Evolutionary conservation across 257 asterid genomes (phyloP), one percentile per base, ranked within the genome.

Genomic region (Solanum gandarillasii): DNA sequence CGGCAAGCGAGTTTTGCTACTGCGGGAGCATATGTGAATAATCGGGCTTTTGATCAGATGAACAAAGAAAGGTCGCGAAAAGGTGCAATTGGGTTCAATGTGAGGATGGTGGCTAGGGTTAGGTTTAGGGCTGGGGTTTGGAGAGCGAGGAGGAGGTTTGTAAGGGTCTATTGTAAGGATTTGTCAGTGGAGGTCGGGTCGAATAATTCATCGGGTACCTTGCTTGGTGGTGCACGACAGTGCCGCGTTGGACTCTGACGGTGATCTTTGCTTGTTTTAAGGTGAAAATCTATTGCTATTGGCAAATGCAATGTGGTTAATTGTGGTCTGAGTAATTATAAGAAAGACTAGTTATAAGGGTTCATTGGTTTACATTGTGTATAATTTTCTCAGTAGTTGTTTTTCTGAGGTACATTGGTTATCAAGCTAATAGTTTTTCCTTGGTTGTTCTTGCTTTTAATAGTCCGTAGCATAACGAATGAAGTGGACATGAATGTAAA

Each of bases 201-300:
- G 79, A 91, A 90, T 39, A 89, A 90, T 11, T 88, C 87, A 16
- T 71, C 91, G 12, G 99, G 98, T 36, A 83, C 90, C n/a, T 90
- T 97, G 81, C 87, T 87, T 2, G 93, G 95, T 29, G 98, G 93
- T 9, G 91, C 96, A 1, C 90, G 36, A 89, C 94, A 94, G 90
- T 97, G 99, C 89, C 91, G 93, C 8, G 98, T 94, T 14, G 98
- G 98, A 58, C 39, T 96, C 88, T 96, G 94, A 95, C 89, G 91
- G 52, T 87, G 78, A 32, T 84, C 60, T 10, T 34, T 58, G 35
- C 38, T 75, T 83, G 7, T 35, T 8, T 60, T 72, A 70, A 89
- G 83, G 89, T 90, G 76, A 83, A 84, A 23, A 39, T 87, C 29
- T 34, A 83, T 31, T 16, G 38, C 9, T 43, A 43, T 79, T 16